Evolutionary conservation across 768 basidiomycete species (phyloP).

Genomic region (Boletus tomentosulus): DNA sequence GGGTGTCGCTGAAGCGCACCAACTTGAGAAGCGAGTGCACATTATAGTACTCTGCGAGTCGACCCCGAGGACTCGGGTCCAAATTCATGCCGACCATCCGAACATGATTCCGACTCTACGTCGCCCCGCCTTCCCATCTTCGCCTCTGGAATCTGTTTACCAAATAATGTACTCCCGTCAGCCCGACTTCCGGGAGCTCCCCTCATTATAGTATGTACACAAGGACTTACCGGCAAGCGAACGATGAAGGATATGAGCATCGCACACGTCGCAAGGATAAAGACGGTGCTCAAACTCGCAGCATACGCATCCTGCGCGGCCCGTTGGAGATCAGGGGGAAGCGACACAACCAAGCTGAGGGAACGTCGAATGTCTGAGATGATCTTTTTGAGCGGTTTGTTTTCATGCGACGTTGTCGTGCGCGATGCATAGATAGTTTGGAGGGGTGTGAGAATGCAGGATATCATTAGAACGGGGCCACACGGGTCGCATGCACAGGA

Average conservation of each 20-base stretch:
- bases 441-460: not conserved
- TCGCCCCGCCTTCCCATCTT: not conserved
- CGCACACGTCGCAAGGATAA: slow-evolving; percentile 5
- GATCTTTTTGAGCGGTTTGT: slow-evolving; percentile 2
- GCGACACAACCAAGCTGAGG: slow-evolving; percentile 6
- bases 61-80: not conserved
- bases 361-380: slow-evolving; percentile 12
- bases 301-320: slow-evolving; percentile 7
- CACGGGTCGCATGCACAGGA: no score
- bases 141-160: slow-evolving; percentile 4
- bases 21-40: no score
- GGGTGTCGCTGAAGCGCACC: no score
- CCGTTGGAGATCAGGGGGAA: slow-evolving; percentile 11
- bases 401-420: no score
- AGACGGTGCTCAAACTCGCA: slow-evolving; percentile 7
- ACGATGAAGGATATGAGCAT: slow-evolving; percentile 2
- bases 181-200: not conserved
- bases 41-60: not conserved
- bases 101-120: not conserved
- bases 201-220: not conserved
- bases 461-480: not conserved
- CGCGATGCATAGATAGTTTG: not conserved
- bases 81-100: not conserved
- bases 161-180: not conserved
- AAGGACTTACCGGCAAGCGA: slow-evolving; percentile 6